These are phyloP conservation scores for Podospora tetraspora DNA, from an alignment of 495 filamentous ascomycete genomes.

Conservation along the genomic window DNA sequence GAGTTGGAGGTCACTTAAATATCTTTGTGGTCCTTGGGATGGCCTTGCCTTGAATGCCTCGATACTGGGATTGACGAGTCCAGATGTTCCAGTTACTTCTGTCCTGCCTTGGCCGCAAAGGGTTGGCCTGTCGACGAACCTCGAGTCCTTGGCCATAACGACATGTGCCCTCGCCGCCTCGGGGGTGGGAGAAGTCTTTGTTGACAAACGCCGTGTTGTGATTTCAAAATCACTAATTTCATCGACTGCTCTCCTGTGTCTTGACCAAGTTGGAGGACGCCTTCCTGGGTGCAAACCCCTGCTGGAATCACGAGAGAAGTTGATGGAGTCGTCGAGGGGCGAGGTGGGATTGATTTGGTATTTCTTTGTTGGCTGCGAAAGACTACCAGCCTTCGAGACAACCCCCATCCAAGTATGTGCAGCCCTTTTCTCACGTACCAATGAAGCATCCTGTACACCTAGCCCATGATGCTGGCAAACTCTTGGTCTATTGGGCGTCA, in stretches of 20 bases:
- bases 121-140: not conserved
- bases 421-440: not conserved
- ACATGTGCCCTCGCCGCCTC: not conserved
- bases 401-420: not conserved
- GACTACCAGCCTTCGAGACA: not conserved
- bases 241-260: not conserved
- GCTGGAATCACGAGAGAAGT: not conserved
- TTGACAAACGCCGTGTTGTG: not conserved
- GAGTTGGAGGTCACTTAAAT: not conserved
- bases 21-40: not conserved
- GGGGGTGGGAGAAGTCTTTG: not conserved
- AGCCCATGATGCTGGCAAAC: constrained; percentile 84
- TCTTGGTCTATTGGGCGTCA: constrained; percentile 66
- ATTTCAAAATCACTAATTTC: too few relatives aligned
- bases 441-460: not conserved
- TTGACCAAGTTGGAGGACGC: not conserved
- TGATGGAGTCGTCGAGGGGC: not conserved
- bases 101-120: not conserved
- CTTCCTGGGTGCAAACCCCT: not conserved
- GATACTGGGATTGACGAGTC: not conserved
- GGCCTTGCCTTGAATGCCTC: not conserved
- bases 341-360: not conserved
- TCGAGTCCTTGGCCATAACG: not conserved
- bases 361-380: not conserved
- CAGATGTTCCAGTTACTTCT: not conserved